Percentiles rank a stretch among this genome's conserved stretches.
Evolutionary conservation across 495 filamentous ascomycete species (phyloP).

Genomic region (Tuber borchii): DNA sequence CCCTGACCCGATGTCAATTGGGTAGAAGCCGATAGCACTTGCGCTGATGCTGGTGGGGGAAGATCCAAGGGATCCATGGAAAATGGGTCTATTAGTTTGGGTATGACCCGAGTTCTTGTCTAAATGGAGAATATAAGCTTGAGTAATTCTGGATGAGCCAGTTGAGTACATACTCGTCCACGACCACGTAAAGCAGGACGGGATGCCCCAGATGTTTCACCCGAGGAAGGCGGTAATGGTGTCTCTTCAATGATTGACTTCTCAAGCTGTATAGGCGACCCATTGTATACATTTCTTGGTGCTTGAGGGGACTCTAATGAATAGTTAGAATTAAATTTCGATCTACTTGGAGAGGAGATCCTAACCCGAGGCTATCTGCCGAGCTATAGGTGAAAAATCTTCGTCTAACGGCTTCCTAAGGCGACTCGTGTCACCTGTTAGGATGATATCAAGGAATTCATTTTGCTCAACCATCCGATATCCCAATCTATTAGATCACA

Average conservation of each 20-base stretch:
- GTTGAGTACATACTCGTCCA: conserved; percentile 28
- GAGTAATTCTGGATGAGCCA: neutral
- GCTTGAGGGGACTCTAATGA: conserved; percentile 5
- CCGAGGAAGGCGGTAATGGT: neutral
- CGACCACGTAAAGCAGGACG: conserved; percentile 21
- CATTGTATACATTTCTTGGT: neutral
- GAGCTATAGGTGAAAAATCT: conserved; percentile 11
- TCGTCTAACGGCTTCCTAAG: conserved; percentile 58
- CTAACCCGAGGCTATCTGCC: conserved; percentile 9
- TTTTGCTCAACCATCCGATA: conserved; percentile 82
- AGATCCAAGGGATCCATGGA: conserved; percentile 32
- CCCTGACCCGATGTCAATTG: conserved; percentile 5
- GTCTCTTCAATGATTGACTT: conserved; percentile 1
- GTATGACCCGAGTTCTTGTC: conserved; percentile 18
- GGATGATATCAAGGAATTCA: conserved; percentile 86
- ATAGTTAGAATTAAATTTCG: neutral
- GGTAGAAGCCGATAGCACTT: conserved; percentile 10
- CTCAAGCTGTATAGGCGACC: neutral
- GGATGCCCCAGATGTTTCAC: conserved; percentile 9
- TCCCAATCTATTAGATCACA: conserved; percentile 47
- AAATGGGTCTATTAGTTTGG: conserved; percentile 26
- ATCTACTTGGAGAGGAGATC: neutral
- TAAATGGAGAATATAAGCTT: conserved; percentile 1
- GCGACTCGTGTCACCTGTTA: conserved; percentile 64
- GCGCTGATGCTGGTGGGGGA: conserved; percentile 24